These are phyloP conservation scores for Kingdonia uniflora DNA, from an alignment of 164 flowering plant species.

Conservation along the genomic window DNA sequence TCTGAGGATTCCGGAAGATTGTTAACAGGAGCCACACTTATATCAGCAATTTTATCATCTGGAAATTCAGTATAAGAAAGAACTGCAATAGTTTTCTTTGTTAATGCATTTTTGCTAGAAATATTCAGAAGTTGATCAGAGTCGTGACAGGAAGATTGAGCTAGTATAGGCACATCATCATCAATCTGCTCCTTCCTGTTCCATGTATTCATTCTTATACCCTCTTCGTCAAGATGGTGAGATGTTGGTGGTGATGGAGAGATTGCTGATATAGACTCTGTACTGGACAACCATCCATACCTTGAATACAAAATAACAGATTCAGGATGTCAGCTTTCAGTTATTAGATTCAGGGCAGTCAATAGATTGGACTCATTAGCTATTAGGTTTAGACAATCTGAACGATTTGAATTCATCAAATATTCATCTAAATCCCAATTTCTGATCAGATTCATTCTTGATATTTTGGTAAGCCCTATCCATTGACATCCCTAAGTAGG, in stretches of 20 bases:
- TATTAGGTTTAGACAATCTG: too few relatives aligned
- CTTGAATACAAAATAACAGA: slow-evolving; percentile 28
- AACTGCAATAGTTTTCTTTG: slow-evolving; percentile 9
- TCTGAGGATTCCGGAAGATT: slow-evolving; percentile 12
- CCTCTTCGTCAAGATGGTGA: slow-evolving; percentile 12
- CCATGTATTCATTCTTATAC: slow-evolving; percentile 9
- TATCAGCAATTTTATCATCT: slow-evolving; percentile 12
- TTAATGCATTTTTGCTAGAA: slow-evolving; percentile 12
- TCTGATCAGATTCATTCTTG: background rate
- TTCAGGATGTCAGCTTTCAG: too few relatives aligned
- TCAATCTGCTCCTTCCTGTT: slow-evolving; percentile 16
- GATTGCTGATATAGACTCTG: slow-evolving; percentile 22
- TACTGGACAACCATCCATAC: slow-evolving; percentile 81
- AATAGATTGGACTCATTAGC: too few relatives aligned
- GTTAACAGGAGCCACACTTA: slow-evolving; percentile 8
- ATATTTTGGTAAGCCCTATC: too few relatives aligned
- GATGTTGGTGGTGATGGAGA: slow-evolving; percentile 19
- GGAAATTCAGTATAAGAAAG: slow-evolving; percentile 11
- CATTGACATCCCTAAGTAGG: background rate
- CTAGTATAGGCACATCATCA: slow-evolving; percentile 11
- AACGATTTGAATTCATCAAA: too few relatives aligned
- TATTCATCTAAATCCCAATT: too few relatives aligned
- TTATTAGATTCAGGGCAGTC: too few relatives aligned
- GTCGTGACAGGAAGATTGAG: slow-evolving; percentile 14
- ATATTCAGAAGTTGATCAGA: slow-evolving; percentile 14